Evolutionary conservation across 305 asterid genomes (phyloP).

Genomic region (Fraxinus albicans): DNA sequence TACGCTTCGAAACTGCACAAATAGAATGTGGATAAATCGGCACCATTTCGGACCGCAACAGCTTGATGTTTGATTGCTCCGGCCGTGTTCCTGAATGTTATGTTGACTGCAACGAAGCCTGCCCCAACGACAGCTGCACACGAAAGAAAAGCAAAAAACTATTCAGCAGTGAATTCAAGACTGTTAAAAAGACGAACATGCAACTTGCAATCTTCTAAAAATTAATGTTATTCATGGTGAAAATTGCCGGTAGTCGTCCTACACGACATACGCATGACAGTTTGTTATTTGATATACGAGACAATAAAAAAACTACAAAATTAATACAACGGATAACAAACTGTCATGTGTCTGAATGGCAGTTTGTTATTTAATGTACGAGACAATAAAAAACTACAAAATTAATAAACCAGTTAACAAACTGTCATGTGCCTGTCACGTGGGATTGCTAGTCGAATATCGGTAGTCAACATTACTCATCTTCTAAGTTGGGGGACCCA

Average conservation of each 20-base stretch:
- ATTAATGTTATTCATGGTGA: too few species aligned
- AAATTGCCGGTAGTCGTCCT: too few species aligned
- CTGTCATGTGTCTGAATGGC: too few species aligned
- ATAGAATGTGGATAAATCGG: slow-evolving; percentile 64
- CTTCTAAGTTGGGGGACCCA: not conserved
- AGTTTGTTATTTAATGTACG: too few species aligned
- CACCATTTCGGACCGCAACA: slow-evolving; percentile 72
- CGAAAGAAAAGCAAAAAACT: not conserved
- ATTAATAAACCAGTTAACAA: too few species aligned
- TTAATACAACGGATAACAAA: too few species aligned
- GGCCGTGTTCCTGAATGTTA: slow-evolving; percentile 70
- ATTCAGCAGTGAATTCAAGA: not conserved
- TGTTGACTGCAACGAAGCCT: slow-evolving; percentile 58
- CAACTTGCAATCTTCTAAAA: not conserved
- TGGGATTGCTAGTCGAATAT: not conserved
- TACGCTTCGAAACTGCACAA: slow-evolving; percentile 71
- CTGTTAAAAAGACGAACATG: not conserved
- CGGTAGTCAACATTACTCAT: too few species aligned
- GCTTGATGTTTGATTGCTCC: slow-evolving; percentile 73
- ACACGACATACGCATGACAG: not conserved
- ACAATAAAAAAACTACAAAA: not conserved
- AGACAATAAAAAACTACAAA: too few species aligned
- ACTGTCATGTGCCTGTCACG: too few species aligned
- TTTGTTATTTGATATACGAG: too few species aligned
- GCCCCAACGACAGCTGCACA: slow-evolving; percentile 48